Base-by-base conservation (phyloP, 2,329 filamentous ascomycete species). In the Alternaria consortialis region DNA sequence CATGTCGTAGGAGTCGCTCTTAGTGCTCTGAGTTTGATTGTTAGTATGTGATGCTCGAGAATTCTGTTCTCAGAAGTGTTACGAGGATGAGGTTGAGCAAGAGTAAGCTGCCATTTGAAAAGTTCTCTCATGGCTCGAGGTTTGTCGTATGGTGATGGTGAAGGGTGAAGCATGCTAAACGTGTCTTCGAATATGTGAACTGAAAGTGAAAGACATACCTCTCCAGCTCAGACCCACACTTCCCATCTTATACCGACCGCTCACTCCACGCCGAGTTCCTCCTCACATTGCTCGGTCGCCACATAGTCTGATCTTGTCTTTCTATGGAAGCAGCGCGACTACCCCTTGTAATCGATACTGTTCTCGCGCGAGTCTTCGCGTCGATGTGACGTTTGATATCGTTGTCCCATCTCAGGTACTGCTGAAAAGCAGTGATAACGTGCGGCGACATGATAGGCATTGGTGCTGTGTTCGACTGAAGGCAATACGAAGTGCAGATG, bases 371-470 rank as follows among this genome's bases (percentile, higher is more conserved):
- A 5, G 42, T 58, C 29, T 61, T 61, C 7, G 40, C 58, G 32
- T 61, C 58, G 23, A 61, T 39, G 36, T 61, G 53, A n/a, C 58
- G 34, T 20, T 53, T 61, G 36, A 57, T 58, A 20, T 61, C 58
- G 7, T 29, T 42, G 43, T 61, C 48, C 58, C 58, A 61, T 25
- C 54, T 31, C 34, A 61, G 54, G 32, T 53, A 61, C 42, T 61
- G 58, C 36, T 61, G 58, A 13, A 61, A 58, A 48, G 54, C 58
- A 36, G 47, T 53, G 47, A 61, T 58, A 7, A 61, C 20, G 20
- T 57, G 53, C n/a, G 58, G 58, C 9, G 54, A 43, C 58, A 61
- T 58, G 32, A 52, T 57, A 20, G 53, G 43, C 48, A 61, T 52
- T 40, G 15, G 36, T 56, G 34, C 36, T 51, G 17, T 27, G n/a